These are phyloP conservation scores for Massariosphaeria phaeospora DNA, from an alignment of 495 filamentous ascomycete genomes.

Conservation along the genomic window DNA sequence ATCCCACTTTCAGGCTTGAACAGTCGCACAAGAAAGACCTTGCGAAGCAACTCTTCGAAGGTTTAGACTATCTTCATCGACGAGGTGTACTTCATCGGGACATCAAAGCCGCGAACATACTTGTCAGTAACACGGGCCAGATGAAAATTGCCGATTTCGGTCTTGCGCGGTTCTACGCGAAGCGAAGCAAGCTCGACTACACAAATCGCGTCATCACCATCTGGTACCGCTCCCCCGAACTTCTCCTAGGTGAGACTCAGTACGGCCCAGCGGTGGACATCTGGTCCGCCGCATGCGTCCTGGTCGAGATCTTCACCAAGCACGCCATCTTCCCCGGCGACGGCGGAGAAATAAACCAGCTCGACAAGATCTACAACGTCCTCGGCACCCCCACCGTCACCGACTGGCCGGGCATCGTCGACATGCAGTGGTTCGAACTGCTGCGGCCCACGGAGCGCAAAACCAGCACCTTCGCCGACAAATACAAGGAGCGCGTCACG, in stretches of 20 bases:
- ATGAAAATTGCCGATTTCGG: slow-evolving; percentile 97
- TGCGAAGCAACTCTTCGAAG: slow-evolving; percentile 88
- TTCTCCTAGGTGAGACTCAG: slow-evolving; percentile 87
- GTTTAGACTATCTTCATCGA: slow-evolving; percentile 89
- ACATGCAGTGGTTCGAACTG: slow-evolving; percentile 96
- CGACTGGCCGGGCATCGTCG: slow-evolving; percentile 81
- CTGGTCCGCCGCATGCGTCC: slow-evolving; percentile 95
- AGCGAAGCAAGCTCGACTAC: slow-evolving; percentile 88
- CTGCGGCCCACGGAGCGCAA: slow-evolving; percentile 69
- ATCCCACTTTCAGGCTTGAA: slow-evolving; percentile 85
- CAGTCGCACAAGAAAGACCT: slow-evolving; percentile 88
- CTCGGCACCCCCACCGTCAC: slow-evolving; percentile 79
- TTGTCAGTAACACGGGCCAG: slow-evolving; percentile 80
- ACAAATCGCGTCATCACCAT: slow-evolving; percentile 98
- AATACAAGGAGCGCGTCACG: slow-evolving; percentile 63
- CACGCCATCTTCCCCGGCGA: slow-evolving; percentile 95
- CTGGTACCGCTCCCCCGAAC: slow-evolving; percentile 94
- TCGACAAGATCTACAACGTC: slow-evolving; percentile 92
- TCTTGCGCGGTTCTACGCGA: slow-evolving; percentile 93
- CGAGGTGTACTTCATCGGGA: slow-evolving; percentile 92
- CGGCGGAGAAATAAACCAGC: slow-evolving; percentile 87
- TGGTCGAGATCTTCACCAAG: slow-evolving; percentile 93
- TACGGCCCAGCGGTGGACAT: slow-evolving; percentile 95
- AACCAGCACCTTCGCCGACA: slow-evolving; percentile 74
- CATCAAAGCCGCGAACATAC: slow-evolving; percentile 66